These are phyloP conservation scores for Scleroderma bovista DNA, from an alignment of 768 basidiomycete species.

Conservation along the genomic window DNA sequence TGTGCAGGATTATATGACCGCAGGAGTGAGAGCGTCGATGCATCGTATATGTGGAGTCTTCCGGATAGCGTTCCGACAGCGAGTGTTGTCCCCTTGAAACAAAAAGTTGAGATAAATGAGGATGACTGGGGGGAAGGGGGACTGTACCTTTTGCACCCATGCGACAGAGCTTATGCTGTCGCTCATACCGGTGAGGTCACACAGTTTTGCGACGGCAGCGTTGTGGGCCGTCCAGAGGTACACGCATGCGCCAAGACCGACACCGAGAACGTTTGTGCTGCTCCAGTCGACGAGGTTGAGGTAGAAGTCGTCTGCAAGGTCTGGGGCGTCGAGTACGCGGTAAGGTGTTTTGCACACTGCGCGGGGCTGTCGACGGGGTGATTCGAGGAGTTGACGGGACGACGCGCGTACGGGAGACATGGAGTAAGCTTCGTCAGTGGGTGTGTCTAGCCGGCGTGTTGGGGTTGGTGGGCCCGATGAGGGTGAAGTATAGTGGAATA, in stretches of 20 bases:
- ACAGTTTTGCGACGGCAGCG: slow-evolving; percentile 86
- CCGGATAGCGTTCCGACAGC: slow-evolving; percentile 93
- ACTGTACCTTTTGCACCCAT: slow-evolving; percentile 78
- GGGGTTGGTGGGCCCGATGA: slow-evolving; percentile 53
- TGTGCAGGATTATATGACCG: slow-evolving; percentile 87
- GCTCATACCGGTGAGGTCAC: slow-evolving; percentile 58
- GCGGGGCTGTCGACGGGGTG: slow-evolving; percentile 74
- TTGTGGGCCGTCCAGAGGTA: slow-evolving; percentile 98
- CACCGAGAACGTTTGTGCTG: slow-evolving; percentile 89
- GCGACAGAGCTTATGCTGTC: slow-evolving; percentile 85
- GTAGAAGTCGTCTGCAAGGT: slow-evolving; percentile 97
- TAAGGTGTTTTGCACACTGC: slow-evolving; percentile 93
- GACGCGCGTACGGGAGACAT: slow-evolving; percentile 85
- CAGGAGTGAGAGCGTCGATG: slow-evolving; percentile 62
- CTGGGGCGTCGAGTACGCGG: slow-evolving; percentile 94
- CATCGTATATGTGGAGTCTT: slow-evolving; percentile 90
- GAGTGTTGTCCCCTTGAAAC: slow-evolving; percentile 65
- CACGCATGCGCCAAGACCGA: slow-evolving; percentile 86
- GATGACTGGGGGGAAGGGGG: neutral
- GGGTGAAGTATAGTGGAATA: slow-evolving; percentile 66
- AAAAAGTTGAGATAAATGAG: neutral
- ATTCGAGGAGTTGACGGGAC: slow-evolving; percentile 76
- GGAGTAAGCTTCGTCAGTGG: slow-evolving; percentile 84
- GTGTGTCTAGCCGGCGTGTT: slow-evolving; percentile 64
- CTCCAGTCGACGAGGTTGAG: slow-evolving; percentile 98